Evolutionary conservation across 2,329 filamentous ascomycete genomes (phyloP), one percentile per base, ranked within the genome.

Genomic region (Pestalotiopsis sp.): DNA sequence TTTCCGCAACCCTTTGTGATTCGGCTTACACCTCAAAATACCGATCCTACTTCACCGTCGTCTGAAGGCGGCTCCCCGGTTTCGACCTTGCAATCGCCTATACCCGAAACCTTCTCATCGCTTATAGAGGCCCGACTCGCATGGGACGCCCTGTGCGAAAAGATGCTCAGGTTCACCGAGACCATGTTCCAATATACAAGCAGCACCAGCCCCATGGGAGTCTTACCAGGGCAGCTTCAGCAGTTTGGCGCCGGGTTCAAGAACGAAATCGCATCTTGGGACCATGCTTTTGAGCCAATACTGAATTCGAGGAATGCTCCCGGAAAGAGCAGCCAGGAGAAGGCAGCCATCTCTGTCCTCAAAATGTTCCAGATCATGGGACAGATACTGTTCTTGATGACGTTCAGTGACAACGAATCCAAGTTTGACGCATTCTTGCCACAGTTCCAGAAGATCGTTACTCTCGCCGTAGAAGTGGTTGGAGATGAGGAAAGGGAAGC

Each of bases 311-410:
- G 89, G 23, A 81, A 80, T 12, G 80, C 80, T 1, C 84, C 85
- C 0, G 81, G 82, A 1, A 82, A 87, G 49, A 85, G 79, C 70
- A 84, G 82, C 36, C 86, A 89, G 70, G 87, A 89, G 72, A 88
- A 88, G 72, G 85, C 87, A 0, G 88, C 85, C 60, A 90, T 90
- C 68, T 83, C 87, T 4, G 87, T 89, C 12, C 79, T 91, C 5
- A 90, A 90, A 72, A 90, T 91, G 88, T 84, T 84, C 67, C 87
- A 89, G 69, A 81, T 88, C 64, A 91, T 89, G 82, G 83, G 82
- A 11, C 80, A 82, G 60, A 81, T 91, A 41, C 78, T 91, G 5
- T 89, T 88, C 71, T 78, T 86, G 55, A 90, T 89, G 85, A 87
- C 86, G 11, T 91, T 90, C 72, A 87, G 83, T 74, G 84, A 86